These are phyloP conservation scores for Reticulascus tulasneorum DNA, from an alignment of 2,329 filamentous ascomycete genomes.

Conservation along the genomic window DNA sequence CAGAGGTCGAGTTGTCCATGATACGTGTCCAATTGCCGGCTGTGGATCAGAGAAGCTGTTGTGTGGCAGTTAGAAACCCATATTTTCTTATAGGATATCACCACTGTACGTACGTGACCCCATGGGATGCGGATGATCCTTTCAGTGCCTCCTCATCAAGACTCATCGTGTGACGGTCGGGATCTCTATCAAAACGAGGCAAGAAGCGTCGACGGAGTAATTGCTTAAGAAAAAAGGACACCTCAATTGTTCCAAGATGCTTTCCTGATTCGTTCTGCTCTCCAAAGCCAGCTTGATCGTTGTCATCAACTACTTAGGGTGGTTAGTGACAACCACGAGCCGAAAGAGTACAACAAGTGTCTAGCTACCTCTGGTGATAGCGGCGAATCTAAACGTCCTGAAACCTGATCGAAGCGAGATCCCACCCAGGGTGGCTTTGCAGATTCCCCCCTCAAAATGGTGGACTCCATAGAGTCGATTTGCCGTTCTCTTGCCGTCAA, in stretches of 20 bases:
- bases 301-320: background rate
- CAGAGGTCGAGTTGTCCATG: too few species aligned
- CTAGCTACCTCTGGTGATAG: background rate
- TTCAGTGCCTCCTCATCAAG: too few species aligned
- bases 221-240: too few species aligned
- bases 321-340: background rate
- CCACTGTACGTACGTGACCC: background rate
- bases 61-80: background rate
- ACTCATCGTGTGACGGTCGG: too few species aligned
- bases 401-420: fast-evolving
- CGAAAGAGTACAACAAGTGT: fast-evolving
- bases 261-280: background rate
- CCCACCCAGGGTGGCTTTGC: fast-evolving
- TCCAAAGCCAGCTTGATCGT: background rate
- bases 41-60: background rate
- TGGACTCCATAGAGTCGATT: fast-evolving
- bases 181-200: too few species aligned
- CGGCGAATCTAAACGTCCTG: background rate
- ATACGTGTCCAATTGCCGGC: background rate
- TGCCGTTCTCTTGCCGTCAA: conserved; percentile 2
- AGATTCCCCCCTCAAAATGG: fast-evolving
- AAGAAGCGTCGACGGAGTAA: background rate
- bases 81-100: background rate
- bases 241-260: background rate
- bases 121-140: too few species aligned